Evolutionary conservation across 495 filamentous ascomycete genomes (phyloP), one percentile per base, ranked within the genome.

Genomic region (Hyaloscypha bicolor): DNA sequence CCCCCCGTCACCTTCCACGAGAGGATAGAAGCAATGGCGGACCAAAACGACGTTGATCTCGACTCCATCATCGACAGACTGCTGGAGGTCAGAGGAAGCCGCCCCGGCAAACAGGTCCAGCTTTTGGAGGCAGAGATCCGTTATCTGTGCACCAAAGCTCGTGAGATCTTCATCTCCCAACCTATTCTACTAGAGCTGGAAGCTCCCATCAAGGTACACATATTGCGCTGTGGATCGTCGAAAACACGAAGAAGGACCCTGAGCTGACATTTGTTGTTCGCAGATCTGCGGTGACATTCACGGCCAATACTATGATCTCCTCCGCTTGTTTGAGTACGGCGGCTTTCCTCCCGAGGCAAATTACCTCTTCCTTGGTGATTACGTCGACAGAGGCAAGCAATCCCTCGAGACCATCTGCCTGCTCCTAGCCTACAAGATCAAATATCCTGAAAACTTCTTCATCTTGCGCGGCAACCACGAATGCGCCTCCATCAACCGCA

Each of bases 391-490:
- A 83, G 95, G 95, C 81, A 99, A 99, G 86, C 95, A 99, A 82
- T 98, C 96, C 4, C 90, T 99, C 39, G 95, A 99, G 85, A 99
- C 95, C 66, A 99, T 99, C 83, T 99, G 95, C 85, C 85, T 99
- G 64, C 87, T 99, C 61, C 87, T 99, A 12, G 95, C 95, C 19
- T 99, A 99, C 87, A 99, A 99, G 88, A 99, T 99, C 86, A 98
- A 98, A 83, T 99, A 97, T 78, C 95, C 95, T 45, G 95, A 99
- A 84, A 99, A 99, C 85, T 99, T 99, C 86, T 99, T 99, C 84
- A 91, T 99, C 73, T 86, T 99, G 55, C 91, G 95, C 71, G 95
- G 95, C 64, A 99, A 99, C 86, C 95, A 99, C 83, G 95, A 99
- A 78, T 99, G 95, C 81, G 95, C 95, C 30, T 97, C 95, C 25